Conservation (phyloP, 2,329 filamentous ascomycete genomes). For the Monosporascus ibericus region DNA sequence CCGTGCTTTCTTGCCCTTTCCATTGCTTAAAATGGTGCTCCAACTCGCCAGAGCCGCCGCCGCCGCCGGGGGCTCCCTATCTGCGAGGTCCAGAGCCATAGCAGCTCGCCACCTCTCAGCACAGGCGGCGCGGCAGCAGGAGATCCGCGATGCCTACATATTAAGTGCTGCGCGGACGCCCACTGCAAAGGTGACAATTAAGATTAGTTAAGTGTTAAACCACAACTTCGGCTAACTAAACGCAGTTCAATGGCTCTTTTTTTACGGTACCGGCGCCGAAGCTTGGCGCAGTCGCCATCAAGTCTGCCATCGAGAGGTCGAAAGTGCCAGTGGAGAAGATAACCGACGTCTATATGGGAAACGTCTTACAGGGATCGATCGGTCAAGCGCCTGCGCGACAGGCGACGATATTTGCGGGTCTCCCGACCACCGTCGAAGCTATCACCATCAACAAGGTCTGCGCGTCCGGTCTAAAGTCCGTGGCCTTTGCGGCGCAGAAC, state of each 20-base stretch:
- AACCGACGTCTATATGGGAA: conserved; percentile 95
- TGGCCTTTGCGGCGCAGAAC: conserved; percentile 84
- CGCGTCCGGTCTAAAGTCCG: conserved; percentile 89
- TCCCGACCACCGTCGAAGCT: conserved; percentile 75
- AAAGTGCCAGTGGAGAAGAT: conserved; percentile 75
- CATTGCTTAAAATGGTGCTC: conserved; percentile 17
- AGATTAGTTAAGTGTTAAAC: background rate
- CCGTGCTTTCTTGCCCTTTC: background rate
- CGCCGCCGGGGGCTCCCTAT: conserved; percentile 14
- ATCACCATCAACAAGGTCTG: conserved; percentile 98
- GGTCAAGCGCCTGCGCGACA: conserved; percentile 92
- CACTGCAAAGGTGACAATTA: conserved; percentile 65
- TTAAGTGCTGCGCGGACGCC: conserved; percentile 85
- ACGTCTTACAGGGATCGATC: conserved; percentile 76
- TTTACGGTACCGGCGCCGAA: conserved; percentile 76
- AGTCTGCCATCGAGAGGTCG: conserved; percentile 81
- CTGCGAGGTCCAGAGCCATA: conserved; percentile 11
- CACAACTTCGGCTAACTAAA: background rate
- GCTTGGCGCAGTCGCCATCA: conserved; percentile 86
- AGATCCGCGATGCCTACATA: conserved; percentile 90
- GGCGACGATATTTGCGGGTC: conserved; percentile 80
- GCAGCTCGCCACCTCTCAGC: conserved; percentile 42
- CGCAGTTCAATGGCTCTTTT: conserved; percentile 89
- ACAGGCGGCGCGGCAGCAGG: conserved; percentile 42
- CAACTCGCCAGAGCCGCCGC: conserved; percentile 16